Evolutionary conservation across 2,329 filamentous ascomycete genomes (phyloP), one percentile per base, ranked within the genome.

Genomic region (Chrysoporthe deuterocubensis): DNA sequence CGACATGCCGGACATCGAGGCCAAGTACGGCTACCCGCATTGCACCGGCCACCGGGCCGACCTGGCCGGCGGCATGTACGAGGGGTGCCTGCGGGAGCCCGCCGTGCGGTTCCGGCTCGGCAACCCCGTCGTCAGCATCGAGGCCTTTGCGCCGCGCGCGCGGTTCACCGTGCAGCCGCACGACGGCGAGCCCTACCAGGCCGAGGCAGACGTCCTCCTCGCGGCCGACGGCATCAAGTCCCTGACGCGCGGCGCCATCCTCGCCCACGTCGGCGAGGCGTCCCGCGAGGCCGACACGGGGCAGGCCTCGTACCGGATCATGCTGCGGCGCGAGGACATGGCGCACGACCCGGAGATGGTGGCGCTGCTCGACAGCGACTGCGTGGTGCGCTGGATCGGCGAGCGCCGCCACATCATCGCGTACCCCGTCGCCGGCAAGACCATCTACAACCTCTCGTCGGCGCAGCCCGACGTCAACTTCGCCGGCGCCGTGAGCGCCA

Each of bases 31-130:
- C 46, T 93, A 91, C 75, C 89, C 91, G 0, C 92, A 95, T 79
- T 93, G 92, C 85, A 91, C 92, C 4, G 92, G 91, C 8, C 92
- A 96, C 76, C 88, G 92, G 26, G 84, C 90, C 0, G 91, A 89
- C 9, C 84, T 95, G 4, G 91, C 92, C 6, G 85, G 86, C 46
- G 85, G 86, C 6, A 80, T 95, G 43, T 94, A 89, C 77, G 83
- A 90, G 60, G 91, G 86, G n/a, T 94, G 92, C 78, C 81, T 87
- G 73, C 81, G 82, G 59, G 75, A 92, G 73, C 76, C 84, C 21
- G 81, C 81, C 46, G 89, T 95, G 75, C 88, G 78, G 7, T 94
- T 95, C 79, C 85, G 90, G 78, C 91, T 94, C 75, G 83, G 85
- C 42, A 86, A 83, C 11, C 79, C 82, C 4, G 81, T 90, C 7